These are phyloP conservation scores for Paraglomus brasilianum DNA, from an alignment of 192 early-diverging fungal genomes.

Conservation along the genomic window DNA sequence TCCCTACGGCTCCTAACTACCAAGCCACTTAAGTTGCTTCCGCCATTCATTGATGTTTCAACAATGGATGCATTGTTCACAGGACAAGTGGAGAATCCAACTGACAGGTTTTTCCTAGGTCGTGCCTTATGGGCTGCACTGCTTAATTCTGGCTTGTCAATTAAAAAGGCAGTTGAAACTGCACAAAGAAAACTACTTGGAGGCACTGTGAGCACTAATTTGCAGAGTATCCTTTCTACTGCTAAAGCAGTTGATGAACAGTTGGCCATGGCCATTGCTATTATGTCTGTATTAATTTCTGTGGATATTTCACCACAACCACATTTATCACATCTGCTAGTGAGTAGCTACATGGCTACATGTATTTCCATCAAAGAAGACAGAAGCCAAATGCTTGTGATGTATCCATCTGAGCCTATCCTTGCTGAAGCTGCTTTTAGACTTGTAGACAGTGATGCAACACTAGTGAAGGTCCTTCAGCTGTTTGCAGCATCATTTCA, in stretches of 20 bases:
- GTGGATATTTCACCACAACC: conserved; percentile 2
- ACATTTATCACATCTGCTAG: not conserved
- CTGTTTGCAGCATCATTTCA: too few relatives aligned
- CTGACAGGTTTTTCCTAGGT: not conserved
- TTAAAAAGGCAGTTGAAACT: not conserved
- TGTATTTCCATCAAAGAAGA: not conserved
- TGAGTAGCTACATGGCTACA: conserved; percentile 4
- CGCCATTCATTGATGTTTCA: conserved; percentile 3
- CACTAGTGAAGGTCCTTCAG: not conserved
- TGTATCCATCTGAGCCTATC: conserved; percentile 7
- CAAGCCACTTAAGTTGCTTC: not conserved
- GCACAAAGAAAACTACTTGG: conserved; percentile 1
- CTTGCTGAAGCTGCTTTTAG: not conserved
- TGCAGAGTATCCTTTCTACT: too few relatives aligned
- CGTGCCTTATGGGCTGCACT: not conserved
- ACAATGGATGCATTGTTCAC: not conserved
- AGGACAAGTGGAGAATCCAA: not conserved
- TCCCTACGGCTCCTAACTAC: not conserved
- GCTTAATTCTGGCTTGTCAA: not conserved
- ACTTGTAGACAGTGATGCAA: not conserved
- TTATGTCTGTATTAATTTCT: not conserved
- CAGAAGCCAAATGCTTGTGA: not conserved
- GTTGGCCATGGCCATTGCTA: not conserved
- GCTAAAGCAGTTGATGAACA: not conserved
- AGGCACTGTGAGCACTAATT: not conserved